Conservation (phyloP, 352 stramenopile genomes). For the Globisporangium orthogonon region DNA sequence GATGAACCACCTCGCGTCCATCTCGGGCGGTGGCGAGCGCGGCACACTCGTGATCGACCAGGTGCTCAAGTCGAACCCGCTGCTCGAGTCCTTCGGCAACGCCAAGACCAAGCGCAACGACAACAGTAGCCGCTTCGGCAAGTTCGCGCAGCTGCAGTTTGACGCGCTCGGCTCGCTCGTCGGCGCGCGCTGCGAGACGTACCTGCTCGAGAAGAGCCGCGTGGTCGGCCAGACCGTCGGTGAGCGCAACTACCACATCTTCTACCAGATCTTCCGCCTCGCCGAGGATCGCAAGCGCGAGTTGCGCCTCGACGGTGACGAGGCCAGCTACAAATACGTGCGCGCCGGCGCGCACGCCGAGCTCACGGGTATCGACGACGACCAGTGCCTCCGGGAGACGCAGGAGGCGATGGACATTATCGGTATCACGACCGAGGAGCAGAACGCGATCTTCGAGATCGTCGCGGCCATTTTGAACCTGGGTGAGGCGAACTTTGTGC, state of each 20-base stretch:
- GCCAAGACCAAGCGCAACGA: constrained; percentile 83
- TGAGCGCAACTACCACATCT: constrained; percentile 98
- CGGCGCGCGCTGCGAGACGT: constrained; percentile 81
- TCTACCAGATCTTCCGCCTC: constrained; percentile 92
- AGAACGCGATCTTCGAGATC: constrained; percentile 92
- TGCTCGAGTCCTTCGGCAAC: constrained; percentile 76
- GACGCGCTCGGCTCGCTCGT: constrained; percentile 52
- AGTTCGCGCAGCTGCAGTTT: constrained; percentile 80
- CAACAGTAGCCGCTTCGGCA: constrained; percentile 78
- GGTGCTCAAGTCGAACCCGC: constrained; percentile 69
- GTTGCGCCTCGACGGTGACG: constrained; percentile 54
- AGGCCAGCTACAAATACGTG: constrained; percentile 77
- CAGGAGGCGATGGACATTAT: constrained; percentile 88
- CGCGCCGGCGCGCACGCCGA: constrained; percentile 41
- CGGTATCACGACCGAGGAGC: constrained; percentile 81
- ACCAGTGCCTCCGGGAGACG: constrained; percentile 73
- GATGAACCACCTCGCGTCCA: constrained; percentile 78
- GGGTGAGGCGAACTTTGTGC: constrained; percentile 92
- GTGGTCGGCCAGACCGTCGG: constrained; percentile 86
- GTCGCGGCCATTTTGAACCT: constrained; percentile 96
- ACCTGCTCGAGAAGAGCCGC: constrained; percentile 95
- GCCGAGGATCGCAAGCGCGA: constrained; percentile 31
- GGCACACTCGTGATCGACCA: constrained; percentile 75
- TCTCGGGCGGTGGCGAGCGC: constrained; percentile 57
- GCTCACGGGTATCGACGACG: constrained; percentile 62